Evolutionary conservation across 2,329 filamentous ascomycete genomes (phyloP).

Genomic region (Arthrinium puccinioides): DNA sequence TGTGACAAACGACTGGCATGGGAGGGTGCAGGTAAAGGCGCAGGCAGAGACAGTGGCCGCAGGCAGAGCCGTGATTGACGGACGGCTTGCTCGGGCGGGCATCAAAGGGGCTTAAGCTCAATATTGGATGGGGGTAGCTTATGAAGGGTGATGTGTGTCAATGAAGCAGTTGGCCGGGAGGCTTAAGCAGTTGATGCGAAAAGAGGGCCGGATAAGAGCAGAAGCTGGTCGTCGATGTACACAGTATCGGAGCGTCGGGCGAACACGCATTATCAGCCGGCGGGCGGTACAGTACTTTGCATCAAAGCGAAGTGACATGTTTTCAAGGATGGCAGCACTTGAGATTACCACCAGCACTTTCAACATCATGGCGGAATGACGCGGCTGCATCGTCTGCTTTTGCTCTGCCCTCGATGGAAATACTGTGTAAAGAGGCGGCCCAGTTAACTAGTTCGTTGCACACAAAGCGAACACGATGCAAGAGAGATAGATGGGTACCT

Average conservation of each 20-base stretch:
- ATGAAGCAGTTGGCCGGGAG: slow-evolving; percentile 5
- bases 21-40: slow-evolving; percentile 11
- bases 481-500: no score
- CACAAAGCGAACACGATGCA: no score
- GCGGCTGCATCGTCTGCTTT: no score
- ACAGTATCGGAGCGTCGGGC: slow-evolving; percentile 6
- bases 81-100: slow-evolving; percentile 2
- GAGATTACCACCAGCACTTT: no score
- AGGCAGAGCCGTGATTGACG: slow-evolving; percentile 8
- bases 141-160: slow-evolving; percentile 7
- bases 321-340: no score
- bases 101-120: slow-evolving; percentile 1
- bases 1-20: slow-evolving; percentile 6
- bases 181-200: not conserved
- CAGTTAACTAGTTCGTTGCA: no score
- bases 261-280: no score
- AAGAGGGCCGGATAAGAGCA: slow-evolving; percentile 2
- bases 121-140: slow-evolving; percentile 6
- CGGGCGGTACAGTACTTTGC: no score
- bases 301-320: no score
- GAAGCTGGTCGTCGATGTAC: slow-evolving; percentile 4
- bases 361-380: no score
- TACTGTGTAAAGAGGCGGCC: no score
- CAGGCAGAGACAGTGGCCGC: slow-evolving; percentile 5
- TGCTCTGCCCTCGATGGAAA: no score